Base-by-base conservation (phyloP, 2,329 filamentous ascomycete species). In the Botrytis cinerea region DNA sequence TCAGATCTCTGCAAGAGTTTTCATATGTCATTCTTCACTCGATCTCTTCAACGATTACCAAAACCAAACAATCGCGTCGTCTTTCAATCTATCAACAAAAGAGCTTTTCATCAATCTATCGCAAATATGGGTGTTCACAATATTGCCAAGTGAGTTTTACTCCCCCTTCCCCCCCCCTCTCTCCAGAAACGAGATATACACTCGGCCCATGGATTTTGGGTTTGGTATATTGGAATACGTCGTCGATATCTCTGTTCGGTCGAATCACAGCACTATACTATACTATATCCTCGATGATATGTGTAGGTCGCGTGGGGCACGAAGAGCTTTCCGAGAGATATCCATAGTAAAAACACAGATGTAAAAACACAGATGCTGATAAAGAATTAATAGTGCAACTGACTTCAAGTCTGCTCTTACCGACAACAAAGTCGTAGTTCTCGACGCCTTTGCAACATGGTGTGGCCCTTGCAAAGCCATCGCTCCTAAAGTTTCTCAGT, bases 401-500 rank as follows among this genome's bases (percentile, higher is more conserved):
- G 88, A 90, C 45, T 94, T 89, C 82, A 82, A 88, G 72, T 80
- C 82, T 46, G 87, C 87, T 73, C 78, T 91, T 74, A 81, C 84
- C 72, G 80, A 84, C 78, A 85, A 89, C 80, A 86, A 86, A 71
- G 83, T 92, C 76, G 88, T 97, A 78, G 85, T 98, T 75, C 85
- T 98, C 80, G 95, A 98, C 86, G 94, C 90, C 85, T 94, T 92
- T 83, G 95, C 95, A 73, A 90, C 86, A 76, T 98, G 95, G 95
- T 98, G 95, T 86, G 94, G 94, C 75, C 95, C 95, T 75, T 98
- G 95, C 92, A 97, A 95, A 87, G 88, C 91, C 79, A 96, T 98
- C 80, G 89, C 94, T 28, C 95, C 95, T 74, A 83, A 90, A 75
- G 85, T 97, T 73, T 87, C 87, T 78, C 87, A 91, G 87, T 91